Base-by-base conservation (phyloP, 345 rosid genomes). In the Euphorbia pulcherrima region DNA sequence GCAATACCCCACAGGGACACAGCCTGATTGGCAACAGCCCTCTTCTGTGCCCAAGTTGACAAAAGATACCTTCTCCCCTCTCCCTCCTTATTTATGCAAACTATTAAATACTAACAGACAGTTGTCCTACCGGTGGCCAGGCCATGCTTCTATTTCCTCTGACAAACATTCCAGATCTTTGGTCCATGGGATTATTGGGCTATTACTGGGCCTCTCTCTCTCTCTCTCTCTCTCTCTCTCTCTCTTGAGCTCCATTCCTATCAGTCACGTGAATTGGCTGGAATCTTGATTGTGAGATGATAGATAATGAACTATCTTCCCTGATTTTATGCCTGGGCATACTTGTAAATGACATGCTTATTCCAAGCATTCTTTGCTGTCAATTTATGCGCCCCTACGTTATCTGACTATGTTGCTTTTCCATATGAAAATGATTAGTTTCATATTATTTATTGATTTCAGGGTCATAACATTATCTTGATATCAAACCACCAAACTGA, bases 401-500 rank as follows among this genome's bases (percentile, higher is more conserved):
- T 26, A 20, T 35, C 54, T 64, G 40, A 46, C 63, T 20, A 23
- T 59, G 14, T 20, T 4, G n/a, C 64, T 55, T 12, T 70, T 60
- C 12, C 57, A 40, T 61, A 30, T 72, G 68, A 75, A 12, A 59
- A 58, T 48, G 40, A 24, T 54, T 40, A 52, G 57, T 71, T 28
- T 40, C 55, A 11, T 67, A 12, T 64, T 50, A 16, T 68, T 64
- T 50, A 16, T 68, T 77, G 53, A 37, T 84, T 80, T 70, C 88
- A 94, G 99, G 97, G 97, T 37, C 92, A 94, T 83, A 94, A 94
- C 63, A 66, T 94, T 41, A 80, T 89, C 30, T 78, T 94, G 72
- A 89, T 94, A 71, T 89, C 99, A 77, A 94, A 94, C 81, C 99
- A 94, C 84, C 99, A 94, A 80, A 86, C 85, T 68, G 97, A 94